Base-by-base conservation (phyloP, 345 rosid genomes). In the Carallia brachiata region DNA sequence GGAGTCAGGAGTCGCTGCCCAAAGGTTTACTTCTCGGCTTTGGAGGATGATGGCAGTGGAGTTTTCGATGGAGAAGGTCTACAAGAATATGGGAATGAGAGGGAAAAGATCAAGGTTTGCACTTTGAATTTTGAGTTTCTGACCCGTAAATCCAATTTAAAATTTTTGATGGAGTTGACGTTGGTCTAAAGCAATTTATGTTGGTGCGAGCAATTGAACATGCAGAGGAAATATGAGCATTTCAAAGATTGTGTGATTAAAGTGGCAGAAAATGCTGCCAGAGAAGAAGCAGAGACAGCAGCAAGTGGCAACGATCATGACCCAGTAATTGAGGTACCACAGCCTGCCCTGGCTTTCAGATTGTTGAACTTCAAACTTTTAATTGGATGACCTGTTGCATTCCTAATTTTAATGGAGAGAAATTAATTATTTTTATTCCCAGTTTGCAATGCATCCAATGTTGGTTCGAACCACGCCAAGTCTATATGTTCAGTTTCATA, bases 11-110 rank as follows among this genome's bases (percentile, higher is more conserved):
- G 27, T 2, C 32, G 76, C 31, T 69, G 83, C 56, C 87, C 86
- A 1, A 73, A 78, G 64, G 80, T 61, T 37, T 81, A 62, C 59
- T 81, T 86, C 64, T 66, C 77, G 23, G 60, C 58, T 57, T 61
- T 32, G 10, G 75, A 84, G 15, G 70, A 63, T 36, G 80, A 75
- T 50, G 40, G 19, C 0, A 52, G 52, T 6, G 52, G 37, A 12
- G 9, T 15, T 67, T 27, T 10, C n/a, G 16, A 12, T 12, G 50
- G 16, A 4, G 50, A 12, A 3, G 17, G 17, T 44, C 16, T 13
- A 3, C 39, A 37, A 39, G 62, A 62, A 15, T 71, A 30, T 28
- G 36, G 30, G 34, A 23, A 71, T 50, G 63, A 47, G 40, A 71
- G 56, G 40, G 52, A 62, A 19, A 40, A 36, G 17, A 71, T 55